Evolutionary conservation across 2,329 filamentous ascomycete species (phyloP).

Genomic region (Diaporthe ilicicola): DNA sequence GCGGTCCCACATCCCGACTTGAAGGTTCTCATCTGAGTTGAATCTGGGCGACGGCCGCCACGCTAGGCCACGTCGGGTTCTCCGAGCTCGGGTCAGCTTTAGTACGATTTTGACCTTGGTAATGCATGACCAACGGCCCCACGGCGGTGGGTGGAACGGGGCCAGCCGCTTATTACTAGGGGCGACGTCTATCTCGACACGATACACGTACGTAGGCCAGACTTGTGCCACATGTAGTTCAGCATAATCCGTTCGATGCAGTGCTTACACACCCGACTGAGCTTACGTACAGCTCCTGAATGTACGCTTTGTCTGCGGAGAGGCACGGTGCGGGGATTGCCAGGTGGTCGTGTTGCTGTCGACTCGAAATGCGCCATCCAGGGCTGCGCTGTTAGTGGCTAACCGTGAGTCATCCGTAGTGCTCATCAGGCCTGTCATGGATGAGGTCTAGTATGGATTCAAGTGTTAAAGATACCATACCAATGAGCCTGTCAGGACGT

Average conservation of each 20-base stretch:
- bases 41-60: neutral
- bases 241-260: neutral
- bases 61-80: neutral
- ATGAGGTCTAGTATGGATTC: neutral
- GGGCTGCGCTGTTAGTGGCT: neutral
- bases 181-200: neutral
- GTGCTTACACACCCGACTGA: no score
- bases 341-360: neutral
- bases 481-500: neutral
- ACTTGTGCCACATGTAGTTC: neutral
- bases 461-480: neutral
- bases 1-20: neutral
- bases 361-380: neutral
- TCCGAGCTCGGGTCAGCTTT: neutral
- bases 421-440: neutral
- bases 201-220: no score
- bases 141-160: neutral
- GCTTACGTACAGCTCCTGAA: neutral
- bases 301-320: neutral
- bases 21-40: slow-evolving; percentile 2
- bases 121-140: slow-evolving; percentile 2
- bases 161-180: neutral
- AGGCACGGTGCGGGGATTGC: neutral
- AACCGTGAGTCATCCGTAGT: neutral
- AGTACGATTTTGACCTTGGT: neutral